Evolutionary conservation across 192 early-diverging fungal species (phyloP).

Genomic region (Globomyces pollinis-pini): DNA sequence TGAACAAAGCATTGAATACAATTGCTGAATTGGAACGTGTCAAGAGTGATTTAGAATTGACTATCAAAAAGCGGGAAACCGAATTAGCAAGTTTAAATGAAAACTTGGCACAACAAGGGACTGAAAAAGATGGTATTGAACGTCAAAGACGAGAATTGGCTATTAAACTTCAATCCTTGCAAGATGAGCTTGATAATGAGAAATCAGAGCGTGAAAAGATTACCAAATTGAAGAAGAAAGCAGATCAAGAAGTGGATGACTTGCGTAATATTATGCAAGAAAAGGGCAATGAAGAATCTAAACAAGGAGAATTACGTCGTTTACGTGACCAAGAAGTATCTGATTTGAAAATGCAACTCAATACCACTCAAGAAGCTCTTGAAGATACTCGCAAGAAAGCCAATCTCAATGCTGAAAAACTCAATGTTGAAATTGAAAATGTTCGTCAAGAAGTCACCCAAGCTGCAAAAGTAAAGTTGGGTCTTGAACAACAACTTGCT

Average conservation of each 20-base stretch:
- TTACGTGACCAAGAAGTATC: constrained; percentile 48
- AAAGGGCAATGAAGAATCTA: constrained; percentile 45
- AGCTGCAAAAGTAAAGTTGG: constrained; percentile 21
- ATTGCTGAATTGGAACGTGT: constrained; percentile 29
- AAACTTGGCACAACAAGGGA: constrained; percentile 20
- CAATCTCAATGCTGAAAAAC: constrained; percentile 30
- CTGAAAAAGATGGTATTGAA: constrained; percentile 42
- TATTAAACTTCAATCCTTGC: constrained; percentile 26
- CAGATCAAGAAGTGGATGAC: constrained; percentile 37
- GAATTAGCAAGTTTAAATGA: constrained; percentile 34
- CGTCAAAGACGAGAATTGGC: constrained; percentile 40
- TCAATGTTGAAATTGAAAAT: constrained; percentile 41
- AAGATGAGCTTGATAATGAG: constrained; percentile 40
- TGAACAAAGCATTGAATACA: constrained; percentile 20
- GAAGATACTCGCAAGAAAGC: constrained; percentile 37
- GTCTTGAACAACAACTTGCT: constrained; percentile 33
- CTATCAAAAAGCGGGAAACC: constrained; percentile 35
- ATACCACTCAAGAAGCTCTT: constrained; percentile 28
- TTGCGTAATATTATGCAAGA: constrained; percentile 38
- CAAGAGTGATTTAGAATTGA: constrained; percentile 32
- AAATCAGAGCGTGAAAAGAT: constrained; percentile 38
- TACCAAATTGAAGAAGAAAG: constrained; percentile 39
- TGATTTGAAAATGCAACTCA: constrained; percentile 36
- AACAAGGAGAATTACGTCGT: constrained; percentile 42
- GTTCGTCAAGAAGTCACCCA: constrained; percentile 31